Evolutionary conservation across 2,329 filamentous ascomycete species (phyloP).

Genomic region (Tricladium varicosporioides): DNA sequence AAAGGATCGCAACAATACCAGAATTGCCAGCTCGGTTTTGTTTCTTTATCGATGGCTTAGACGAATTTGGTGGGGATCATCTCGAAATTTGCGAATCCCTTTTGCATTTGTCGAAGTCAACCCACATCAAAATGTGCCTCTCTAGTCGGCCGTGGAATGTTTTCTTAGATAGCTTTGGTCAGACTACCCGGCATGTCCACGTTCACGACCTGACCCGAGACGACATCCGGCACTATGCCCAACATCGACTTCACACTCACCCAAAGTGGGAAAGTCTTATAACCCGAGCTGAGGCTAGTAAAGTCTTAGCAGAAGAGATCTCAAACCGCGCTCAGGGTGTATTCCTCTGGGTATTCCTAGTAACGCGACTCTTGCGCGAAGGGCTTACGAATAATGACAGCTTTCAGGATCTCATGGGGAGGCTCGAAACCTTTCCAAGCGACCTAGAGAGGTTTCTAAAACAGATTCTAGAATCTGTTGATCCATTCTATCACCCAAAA

Average conservation of each 20-base stretch:
- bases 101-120: neutral
- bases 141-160: constrained; percentile 14
- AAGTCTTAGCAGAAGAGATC: constrained; percentile 7
- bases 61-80: constrained; percentile 13
- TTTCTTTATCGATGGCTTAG: constrained; percentile 16
- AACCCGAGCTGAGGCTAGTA: neutral
- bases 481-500: no score
- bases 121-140: constrained; percentile 18
- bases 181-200: constrained; percentile 15
- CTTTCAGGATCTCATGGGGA: constrained; percentile 15
- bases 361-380: constrained; percentile 1
- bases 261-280: neutral
- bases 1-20: no score
- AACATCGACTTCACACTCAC: neutral
- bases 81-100: constrained; percentile 5
- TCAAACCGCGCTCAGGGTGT: constrained; percentile 1
- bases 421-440: constrained; percentile 19
- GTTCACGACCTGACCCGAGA: constrained; percentile 26
- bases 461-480: constrained; percentile 23
- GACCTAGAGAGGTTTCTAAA: constrained; percentile 24
- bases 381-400: constrained; percentile 12
- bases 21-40: no score
- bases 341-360: constrained; percentile 16
- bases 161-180: constrained; percentile 7
- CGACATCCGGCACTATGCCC: constrained; percentile 8